Percentiles rank a stretch among this genome's conserved stretches.
These are phyloP conservation scores for Smittium culicis DNA, from an alignment of 371 early-diverging fungal genomes.

Conservation along the genomic window DNA sequence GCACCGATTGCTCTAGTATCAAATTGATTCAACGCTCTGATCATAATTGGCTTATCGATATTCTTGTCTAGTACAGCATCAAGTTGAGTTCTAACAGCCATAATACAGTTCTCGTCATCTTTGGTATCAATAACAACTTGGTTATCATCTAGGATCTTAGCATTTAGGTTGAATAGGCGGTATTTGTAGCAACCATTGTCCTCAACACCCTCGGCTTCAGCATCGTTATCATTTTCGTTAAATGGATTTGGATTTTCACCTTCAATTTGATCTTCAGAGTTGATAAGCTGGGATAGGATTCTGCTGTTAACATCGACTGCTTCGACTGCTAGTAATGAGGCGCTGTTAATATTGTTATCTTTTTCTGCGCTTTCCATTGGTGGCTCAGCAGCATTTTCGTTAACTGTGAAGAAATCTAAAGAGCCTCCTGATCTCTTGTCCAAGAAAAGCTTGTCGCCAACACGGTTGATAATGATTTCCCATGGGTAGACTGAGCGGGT, in stretches of 20 bases:
- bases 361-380: conserved; percentile 74
- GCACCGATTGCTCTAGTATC: conserved; percentile 74
- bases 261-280: conserved; percentile 32
- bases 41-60: conserved; percentile 45
- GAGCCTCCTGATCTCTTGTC: conserved; percentile 81
- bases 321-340: conserved; percentile 70
- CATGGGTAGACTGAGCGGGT: conserved; percentile 85
- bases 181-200: conserved; percentile 80
- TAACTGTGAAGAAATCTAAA: conserved; percentile 71
- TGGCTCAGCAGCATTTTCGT: conserved; percentile 87
- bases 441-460: conserved; percentile 68
- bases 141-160: conserved; percentile 34
- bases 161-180: conserved; percentile 53
- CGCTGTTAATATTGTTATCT: conserved; percentile 70
- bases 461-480: conserved; percentile 86
- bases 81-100: conserved; percentile 81
- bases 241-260: conserved; percentile 67
- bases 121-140: conserved; percentile 19
- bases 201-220: conserved; percentile 48
- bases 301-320: conserved; percentile 77
- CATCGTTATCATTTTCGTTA: conserved; percentile 46
- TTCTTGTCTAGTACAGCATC: conserved; percentile 57
- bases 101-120: conserved; percentile 29
- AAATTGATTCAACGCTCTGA: conserved; percentile 82
- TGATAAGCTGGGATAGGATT: conserved; percentile 70